Evolutionary conservation across 2,329 filamentous ascomycete species (phyloP), one percentile per base, ranked within the genome.

Genomic region (Aspergillus glaucus): DNA sequence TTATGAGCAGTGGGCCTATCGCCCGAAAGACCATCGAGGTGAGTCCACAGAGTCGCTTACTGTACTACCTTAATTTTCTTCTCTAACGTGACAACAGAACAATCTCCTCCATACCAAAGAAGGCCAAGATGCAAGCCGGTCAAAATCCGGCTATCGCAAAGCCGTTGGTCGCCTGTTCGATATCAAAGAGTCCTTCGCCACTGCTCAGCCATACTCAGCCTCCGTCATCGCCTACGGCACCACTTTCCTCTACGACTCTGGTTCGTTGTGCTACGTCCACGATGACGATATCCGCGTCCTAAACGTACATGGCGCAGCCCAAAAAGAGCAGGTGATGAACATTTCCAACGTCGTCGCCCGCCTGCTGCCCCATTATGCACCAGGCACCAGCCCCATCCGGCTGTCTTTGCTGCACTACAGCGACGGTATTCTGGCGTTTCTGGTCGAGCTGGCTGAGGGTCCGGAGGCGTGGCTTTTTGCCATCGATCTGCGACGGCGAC

Each of bases 191-290:
- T 82, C 86, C 19, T 71, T 87, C 43, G 75, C 81, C 3, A 75
- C 73, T 19, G 83, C 82, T 4, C 67, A 74, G 28, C 87, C 87
- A 0, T 88, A 81, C 60, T 75, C 79, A 0, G 77, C 79, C 14
- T 77, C 77, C 2, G 70, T 83, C 0, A 61, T 88, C 28, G 85
- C 78, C 3, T 71, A 80, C 46, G 83, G 78, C 3, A 76, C 81
- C 21, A 72, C 75, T 3, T 88, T 84, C 64, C 63, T 82, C 2
- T 88, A 86, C 61, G 71, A 73, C 15, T 75, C 81, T 49, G 84
- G 86, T 5, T 73, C 80, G 9, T 68, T 90, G 14, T 87, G 84
- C 56, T 85, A 88, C 60, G 75, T 79, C 9, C 62, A 74, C 37
- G 73, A 75, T 45, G 66, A 70, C 43, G 69, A 66, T 34, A 72